phyloP scores from a whole-genome alignment of 768 basidiomycete species.

The Gloeostereum incarnatum region DNA sequence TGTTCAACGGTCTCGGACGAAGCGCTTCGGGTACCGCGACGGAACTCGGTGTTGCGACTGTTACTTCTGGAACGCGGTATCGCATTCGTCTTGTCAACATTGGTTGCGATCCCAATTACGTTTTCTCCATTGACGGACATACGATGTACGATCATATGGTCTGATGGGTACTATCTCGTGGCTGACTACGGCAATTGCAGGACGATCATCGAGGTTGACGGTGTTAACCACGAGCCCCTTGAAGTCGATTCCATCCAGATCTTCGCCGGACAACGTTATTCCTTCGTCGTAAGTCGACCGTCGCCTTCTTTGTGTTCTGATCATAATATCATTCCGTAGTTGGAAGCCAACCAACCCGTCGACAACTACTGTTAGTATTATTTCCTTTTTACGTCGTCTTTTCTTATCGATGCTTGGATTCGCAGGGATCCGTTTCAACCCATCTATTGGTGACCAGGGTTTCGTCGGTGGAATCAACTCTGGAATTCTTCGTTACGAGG shows the following conservation, averaged over 20 bases:
- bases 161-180: too few relatives aligned
- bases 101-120: constrained; percentile 12
- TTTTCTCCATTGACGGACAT: constrained; percentile 14
- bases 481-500: constrained; percentile 42
- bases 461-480: constrained; percentile 31
- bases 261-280: constrained; percentile 34
- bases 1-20: constrained; percentile 27
- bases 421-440: constrained; percentile 26
- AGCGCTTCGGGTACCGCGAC: constrained; percentile 15
- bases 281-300: constrained; percentile 28
- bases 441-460: constrained; percentile 14
- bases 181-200: neutral
- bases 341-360: constrained; percentile 33
- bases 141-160: neutral
- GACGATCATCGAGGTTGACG: constrained; percentile 24
- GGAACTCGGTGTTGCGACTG: constrained; percentile 16
- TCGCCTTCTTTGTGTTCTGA: constrained; percentile 15
- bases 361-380: constrained; percentile 41
- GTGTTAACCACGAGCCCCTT: constrained; percentile 20
- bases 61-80: constrained; percentile 16
- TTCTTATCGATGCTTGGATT: neutral
- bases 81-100: constrained; percentile 17
- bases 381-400: neutral
- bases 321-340: constrained; percentile 11
- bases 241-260: constrained; percentile 28